A percentile compares a stretch with the other conserved stretches of the same genome.
Conservation (phyloP, 202 grass and related monocot genomes). For the Cymbopogon flexuosus region DNA sequence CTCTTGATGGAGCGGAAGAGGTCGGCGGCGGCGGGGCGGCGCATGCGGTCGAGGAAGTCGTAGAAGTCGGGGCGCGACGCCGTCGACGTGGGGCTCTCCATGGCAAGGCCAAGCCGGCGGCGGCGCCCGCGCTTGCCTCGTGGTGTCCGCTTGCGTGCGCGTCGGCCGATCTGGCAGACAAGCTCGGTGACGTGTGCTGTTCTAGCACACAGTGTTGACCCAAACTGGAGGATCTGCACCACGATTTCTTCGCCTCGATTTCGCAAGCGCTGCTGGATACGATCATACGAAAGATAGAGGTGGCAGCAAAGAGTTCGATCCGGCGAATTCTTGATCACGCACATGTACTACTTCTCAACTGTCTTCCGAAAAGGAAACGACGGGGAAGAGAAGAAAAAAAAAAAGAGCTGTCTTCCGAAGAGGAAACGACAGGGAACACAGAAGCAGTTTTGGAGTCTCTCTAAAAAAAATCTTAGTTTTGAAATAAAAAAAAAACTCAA, state of each 20-base stretch:
- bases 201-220: background rate
- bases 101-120: background rate
- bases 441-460: background rate
- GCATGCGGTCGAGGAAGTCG: conserved; percentile 78
- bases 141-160: background rate
- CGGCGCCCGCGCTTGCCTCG: background rate
- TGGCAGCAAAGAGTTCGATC: background rate
- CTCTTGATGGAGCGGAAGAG: conserved; percentile 79
- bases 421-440: too few relatives aligned
- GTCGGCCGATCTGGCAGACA: background rate
- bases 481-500: background rate
- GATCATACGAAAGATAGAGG: background rate
- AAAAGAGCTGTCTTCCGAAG: too few relatives aligned
- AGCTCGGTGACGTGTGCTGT: background rate
- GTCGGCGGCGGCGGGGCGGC: conserved; percentile 71
- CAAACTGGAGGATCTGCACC: background rate
- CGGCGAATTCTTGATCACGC: too few relatives aligned
- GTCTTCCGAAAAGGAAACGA: too few relatives aligned
- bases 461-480: background rate
- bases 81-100: conserved; percentile 47
- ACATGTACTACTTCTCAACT: too few relatives aligned
- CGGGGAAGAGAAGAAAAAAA: background rate
- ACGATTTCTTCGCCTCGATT: background rate
- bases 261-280: background rate
- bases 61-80: conserved; percentile 57